Percentiles rank a stretch among this genome's conserved stretches.
These are phyloP conservation scores for Lasiodiplodia sp. DNA, from an alignment of 2,329 filamentous ascomycete species.

Conservation along the genomic window DNA sequence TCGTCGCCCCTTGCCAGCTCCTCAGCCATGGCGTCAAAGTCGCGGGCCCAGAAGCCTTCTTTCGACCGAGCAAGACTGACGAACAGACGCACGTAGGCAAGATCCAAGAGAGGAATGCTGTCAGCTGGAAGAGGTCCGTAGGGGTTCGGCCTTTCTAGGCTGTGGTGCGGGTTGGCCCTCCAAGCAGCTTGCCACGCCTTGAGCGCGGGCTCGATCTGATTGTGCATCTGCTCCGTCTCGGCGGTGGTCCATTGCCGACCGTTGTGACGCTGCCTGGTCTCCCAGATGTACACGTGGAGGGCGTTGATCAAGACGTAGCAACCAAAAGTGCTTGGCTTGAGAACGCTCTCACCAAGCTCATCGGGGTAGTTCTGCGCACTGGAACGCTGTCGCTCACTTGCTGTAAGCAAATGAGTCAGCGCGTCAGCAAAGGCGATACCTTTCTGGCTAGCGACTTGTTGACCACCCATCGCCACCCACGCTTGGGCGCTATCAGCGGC, in stretches of 20 bases:
- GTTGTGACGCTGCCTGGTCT: slow-evolving; percentile 88
- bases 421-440: slow-evolving; percentile 82
- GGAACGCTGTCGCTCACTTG: slow-evolving; percentile 68
- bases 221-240: slow-evolving; percentile 95
- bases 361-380: slow-evolving; percentile 36
- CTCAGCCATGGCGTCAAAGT: slow-evolving; percentile 90
- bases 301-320: slow-evolving; percentile 92
- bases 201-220: slow-evolving; percentile 90
- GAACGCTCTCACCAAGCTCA: slow-evolving; percentile 65
- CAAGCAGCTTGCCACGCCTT: slow-evolving; percentile 95
- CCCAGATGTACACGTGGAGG: slow-evolving; percentile 98
- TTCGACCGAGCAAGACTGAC: slow-evolving; percentile 92
- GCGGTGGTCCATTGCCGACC: slow-evolving; percentile 88
- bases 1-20: slow-evolving; percentile 82
- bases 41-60: slow-evolving; percentile 91
- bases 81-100: slow-evolving; percentile 91
- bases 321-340: slow-evolving; percentile 88
- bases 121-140: slow-evolving; percentile 88
- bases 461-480: slow-evolving; percentile 80
- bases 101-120: slow-evolving; percentile 86
- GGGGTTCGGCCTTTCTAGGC: slow-evolving; percentile 82
- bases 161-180: slow-evolving; percentile 85
- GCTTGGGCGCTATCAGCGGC: slow-evolving; percentile 80
- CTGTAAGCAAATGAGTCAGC: slow-evolving; percentile 79
- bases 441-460: slow-evolving; percentile 71